These are phyloP conservation scores for Alloascoidea hylecoeti DNA, from an alignment of 805 yeast genomes.

Conservation along the genomic window DNA sequence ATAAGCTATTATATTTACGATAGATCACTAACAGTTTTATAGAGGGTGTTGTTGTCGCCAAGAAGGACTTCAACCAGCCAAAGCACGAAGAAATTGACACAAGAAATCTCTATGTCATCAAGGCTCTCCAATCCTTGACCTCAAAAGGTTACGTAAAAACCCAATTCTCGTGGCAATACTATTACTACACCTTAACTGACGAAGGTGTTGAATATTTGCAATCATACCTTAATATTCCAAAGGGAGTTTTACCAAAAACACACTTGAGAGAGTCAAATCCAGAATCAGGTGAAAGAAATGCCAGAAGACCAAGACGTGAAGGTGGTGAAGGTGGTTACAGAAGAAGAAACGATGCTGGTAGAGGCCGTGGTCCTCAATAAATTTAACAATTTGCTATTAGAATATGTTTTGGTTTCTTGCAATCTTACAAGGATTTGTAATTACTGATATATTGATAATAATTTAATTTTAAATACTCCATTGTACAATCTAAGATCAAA, in stretches of 20 bases:
- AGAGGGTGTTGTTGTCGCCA: slow-evolving; percentile 99
- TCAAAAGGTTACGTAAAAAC: slow-evolving; percentile 99
- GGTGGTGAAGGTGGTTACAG: slow-evolving; percentile 36
- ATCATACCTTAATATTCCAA: slow-evolving; percentile 97
- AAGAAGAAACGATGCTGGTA: slow-evolving; percentile 43
- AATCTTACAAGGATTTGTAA: no score
- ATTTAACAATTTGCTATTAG: no score
- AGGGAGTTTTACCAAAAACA: slow-evolving; percentile 96
- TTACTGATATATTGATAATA: no score
- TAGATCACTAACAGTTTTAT: slow-evolving; percentile 17
- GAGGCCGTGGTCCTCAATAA: slow-evolving; percentile 11
- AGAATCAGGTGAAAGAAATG: slow-evolving; percentile 30
- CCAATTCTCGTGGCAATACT: slow-evolving; percentile 99
- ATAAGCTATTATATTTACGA: no score
- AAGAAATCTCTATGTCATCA: slow-evolving; percentile 93
- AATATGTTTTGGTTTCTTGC: no score
- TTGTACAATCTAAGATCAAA: no score
- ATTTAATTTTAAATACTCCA: no score
- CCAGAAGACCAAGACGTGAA: slow-evolving; percentile 37
- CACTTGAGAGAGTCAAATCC: slow-evolving; percentile 92
- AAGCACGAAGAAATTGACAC: slow-evolving; percentile 97
- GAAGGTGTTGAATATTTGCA: slow-evolving; percentile 98
- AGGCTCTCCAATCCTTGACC: slow-evolving; percentile 98
- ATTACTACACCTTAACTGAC: slow-evolving; percentile 99
- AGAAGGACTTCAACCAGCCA: slow-evolving; percentile 96